Conservation (phyloP, 2,329 filamentous ascomycete genomes). For the Talaromyces sp. region DNA sequence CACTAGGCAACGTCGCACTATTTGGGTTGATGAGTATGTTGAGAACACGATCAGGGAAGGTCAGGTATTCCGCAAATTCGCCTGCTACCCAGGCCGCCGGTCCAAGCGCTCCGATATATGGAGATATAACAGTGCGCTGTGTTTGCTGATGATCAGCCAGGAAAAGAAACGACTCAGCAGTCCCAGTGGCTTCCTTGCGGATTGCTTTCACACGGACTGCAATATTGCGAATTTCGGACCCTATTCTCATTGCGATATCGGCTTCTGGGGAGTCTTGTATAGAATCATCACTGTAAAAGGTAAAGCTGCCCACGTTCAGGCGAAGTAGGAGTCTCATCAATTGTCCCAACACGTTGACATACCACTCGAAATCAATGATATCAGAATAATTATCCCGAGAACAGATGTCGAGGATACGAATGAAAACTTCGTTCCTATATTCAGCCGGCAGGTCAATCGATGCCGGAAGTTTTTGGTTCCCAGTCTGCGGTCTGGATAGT, state of each 20-base stretch:
- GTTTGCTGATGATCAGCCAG: conserved; percentile 43
- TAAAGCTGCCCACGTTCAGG: conserved; percentile 13
- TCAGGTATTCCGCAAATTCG: conserved; percentile 74
- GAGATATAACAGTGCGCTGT: conserved; percentile 55
- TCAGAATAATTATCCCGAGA: conserved; percentile 82
- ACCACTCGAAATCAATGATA: conserved; percentile 93
- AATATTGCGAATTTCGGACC: conserved; percentile 80
- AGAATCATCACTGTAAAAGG: conserved; percentile 16
- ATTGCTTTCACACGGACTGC: conserved; percentile 87
- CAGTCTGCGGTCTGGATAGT: neutral
- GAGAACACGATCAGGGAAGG: conserved; percentile 66
- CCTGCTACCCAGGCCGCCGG: conserved; percentile 82
- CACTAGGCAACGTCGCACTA: conserved; percentile 55
- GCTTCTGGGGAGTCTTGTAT: conserved; percentile 12
- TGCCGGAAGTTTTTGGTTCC: conserved; percentile 26
- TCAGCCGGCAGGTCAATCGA: conserved; percentile 70
- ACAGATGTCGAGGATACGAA: conserved; percentile 81
- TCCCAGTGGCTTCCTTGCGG: conserved; percentile 71
- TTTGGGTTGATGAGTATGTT: conserved; percentile 67
- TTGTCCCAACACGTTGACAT: conserved; percentile 83
- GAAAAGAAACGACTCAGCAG: conserved; percentile 71
- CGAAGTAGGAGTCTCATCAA: conserved; percentile 62
- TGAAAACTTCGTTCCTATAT: conserved; percentile 78
- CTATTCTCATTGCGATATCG: conserved; percentile 52
- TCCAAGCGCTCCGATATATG: conserved; percentile 62